A percentile compares a stretch with the other conserved stretches of the same genome.
Evolutionary conservation across 495 filamentous ascomycete species (phyloP).

Genomic region (Penicillium ochrochloron): DNA sequence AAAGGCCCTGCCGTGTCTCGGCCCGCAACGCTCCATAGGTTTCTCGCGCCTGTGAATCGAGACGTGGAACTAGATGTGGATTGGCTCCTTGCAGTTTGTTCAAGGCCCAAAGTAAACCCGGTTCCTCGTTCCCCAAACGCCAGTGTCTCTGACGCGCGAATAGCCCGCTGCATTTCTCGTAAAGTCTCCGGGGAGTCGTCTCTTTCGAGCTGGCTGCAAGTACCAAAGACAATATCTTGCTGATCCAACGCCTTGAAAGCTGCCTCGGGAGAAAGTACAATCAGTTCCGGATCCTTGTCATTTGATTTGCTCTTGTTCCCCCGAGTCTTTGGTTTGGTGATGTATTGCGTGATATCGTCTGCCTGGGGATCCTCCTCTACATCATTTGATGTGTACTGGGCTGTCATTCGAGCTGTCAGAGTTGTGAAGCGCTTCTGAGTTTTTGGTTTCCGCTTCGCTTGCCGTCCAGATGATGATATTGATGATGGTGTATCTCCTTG

Average conservation of each 20-base stretch:
- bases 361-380: slow-evolving; percentile 16
- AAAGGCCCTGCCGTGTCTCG: slow-evolving; percentile 66
- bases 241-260: slow-evolving; percentile 68
- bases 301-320: slow-evolving; percentile 35
- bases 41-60: slow-evolving; percentile 38
- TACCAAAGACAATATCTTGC: slow-evolving; percentile 90
- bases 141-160: slow-evolving; percentile 60
- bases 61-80: slow-evolving; percentile 22
- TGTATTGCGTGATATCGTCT: slow-evolving; percentile 29
- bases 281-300: slow-evolving; percentile 41
- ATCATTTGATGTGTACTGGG: slow-evolving; percentile 59
- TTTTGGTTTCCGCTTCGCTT: slow-evolving; percentile 51
- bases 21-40: slow-evolving; percentile 71
- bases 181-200: slow-evolving; percentile 74
- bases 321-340: slow-evolving; percentile 29
- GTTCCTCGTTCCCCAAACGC: not conserved
- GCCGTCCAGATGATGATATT: slow-evolving; percentile 12
- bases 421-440: slow-evolving; percentile 76
- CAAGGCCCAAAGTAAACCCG: not conserved
- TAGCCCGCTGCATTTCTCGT: slow-evolving; percentile 70
- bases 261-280: slow-evolving; percentile 73
- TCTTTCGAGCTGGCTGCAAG: slow-evolving; percentile 83
- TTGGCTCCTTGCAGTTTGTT: not conserved
- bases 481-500: slow-evolving; percentile 20
- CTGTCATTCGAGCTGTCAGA: slow-evolving; percentile 82